Evolutionary conservation across 768 basidiomycete genomes (phyloP).

Genomic region (Lactarius sanguifluus): DNA sequence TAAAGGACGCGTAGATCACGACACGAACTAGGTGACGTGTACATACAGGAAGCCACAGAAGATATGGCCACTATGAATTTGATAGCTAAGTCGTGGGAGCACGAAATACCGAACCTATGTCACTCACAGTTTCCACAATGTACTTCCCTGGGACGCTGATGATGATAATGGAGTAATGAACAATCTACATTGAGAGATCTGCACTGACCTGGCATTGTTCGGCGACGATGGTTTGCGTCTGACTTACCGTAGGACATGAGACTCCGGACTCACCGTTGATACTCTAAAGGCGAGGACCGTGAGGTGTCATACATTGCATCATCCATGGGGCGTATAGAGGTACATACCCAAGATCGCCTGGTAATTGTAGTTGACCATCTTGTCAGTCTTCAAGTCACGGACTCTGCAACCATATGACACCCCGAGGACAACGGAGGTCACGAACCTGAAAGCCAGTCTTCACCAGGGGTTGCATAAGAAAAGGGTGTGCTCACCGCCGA

Average conservation of each 20-base stretch:
- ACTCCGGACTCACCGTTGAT: neutral
- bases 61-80: constrained; percentile 5
- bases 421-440: constrained; percentile 14
- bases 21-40: neutral
- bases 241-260: neutral
- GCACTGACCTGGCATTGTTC: constrained; percentile 8
- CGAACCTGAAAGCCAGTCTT: constrained; percentile 11
- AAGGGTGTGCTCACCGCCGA: constrained; percentile 14
- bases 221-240: neutral
- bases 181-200: neutral
- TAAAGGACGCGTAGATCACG: neutral
- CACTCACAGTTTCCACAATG: constrained; percentile 15
- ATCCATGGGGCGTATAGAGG: neutral
- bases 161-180: neutral
- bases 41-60: constrained; percentile 24
- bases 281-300: neutral
- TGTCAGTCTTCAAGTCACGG: constrained; percentile 9
- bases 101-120: neutral
- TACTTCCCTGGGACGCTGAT: constrained; percentile 11
- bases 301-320: neutral
- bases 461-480: neutral
- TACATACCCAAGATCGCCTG: neutral
- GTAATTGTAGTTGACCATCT: constrained; percentile 14
- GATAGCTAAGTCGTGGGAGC: neutral
- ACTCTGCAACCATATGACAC: constrained; percentile 20